Evolutionary conservation across 2,329 filamentous ascomycete species (phyloP).

Genomic region (Knoxdaviesia proteae): DNA sequence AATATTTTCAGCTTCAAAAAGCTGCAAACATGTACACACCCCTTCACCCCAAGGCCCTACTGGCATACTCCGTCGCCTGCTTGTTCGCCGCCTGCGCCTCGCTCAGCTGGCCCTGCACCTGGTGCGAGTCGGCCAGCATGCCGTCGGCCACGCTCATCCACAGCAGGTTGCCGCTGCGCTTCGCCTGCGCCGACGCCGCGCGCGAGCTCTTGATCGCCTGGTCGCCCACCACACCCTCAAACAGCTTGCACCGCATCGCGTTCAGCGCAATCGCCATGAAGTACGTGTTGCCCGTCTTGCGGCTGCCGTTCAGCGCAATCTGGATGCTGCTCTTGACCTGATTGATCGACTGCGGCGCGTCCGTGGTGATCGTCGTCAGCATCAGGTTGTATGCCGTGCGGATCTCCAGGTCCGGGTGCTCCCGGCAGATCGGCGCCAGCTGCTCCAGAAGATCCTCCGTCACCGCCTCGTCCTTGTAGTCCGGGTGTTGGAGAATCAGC

Average conservation of each 20-base stretch:
- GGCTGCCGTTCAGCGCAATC: conserved; percentile 47
- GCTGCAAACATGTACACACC: neutral
- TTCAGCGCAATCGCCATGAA: conserved; percentile 67
- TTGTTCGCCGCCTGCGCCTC: conserved; percentile 20
- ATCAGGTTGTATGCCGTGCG: conserved; percentile 60
- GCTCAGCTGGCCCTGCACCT: conserved; percentile 43
- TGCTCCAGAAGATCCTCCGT: conserved; percentile 41
- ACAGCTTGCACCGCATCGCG: conserved; percentile 69
- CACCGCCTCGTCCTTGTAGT: conserved; percentile 32
- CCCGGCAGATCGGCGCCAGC: conserved; percentile 44
- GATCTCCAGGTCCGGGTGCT: conserved; percentile 55
- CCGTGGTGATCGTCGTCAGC: conserved; percentile 42
- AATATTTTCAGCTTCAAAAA: neutral
- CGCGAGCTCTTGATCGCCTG: conserved; percentile 59
- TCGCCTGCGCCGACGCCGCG: conserved; percentile 46
- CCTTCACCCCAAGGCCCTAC: conserved; percentile 3
- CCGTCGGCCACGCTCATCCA: conserved; percentile 69
- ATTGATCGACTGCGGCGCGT: conserved; percentile 45
- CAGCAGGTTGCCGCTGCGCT: conserved; percentile 46
- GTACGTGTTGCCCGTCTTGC: conserved; percentile 51
- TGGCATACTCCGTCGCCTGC: conserved; percentile 13
- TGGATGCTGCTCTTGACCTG: conserved; percentile 63
- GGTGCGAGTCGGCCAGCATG: conserved; percentile 55
- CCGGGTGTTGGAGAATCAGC: conserved; percentile 48
- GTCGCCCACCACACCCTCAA: conserved; percentile 61